Evolutionary conservation across 352 stramenopile genomes (phyloP), one percentile per base, ranked within the genome.

Genomic region (Phytophthora fragariae): DNA sequence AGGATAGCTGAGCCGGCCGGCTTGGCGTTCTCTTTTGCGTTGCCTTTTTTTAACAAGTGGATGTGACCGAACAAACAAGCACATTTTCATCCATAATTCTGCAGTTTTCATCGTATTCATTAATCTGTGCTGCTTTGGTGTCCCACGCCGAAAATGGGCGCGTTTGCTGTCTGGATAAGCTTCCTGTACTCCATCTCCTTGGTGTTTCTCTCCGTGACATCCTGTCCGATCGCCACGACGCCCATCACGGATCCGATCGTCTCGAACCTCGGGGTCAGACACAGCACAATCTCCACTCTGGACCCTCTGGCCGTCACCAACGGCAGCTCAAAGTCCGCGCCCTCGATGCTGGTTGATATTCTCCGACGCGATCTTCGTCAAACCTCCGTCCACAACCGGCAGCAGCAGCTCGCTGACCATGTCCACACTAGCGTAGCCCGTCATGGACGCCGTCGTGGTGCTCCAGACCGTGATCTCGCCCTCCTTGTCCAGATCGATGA

Each of bases 61-160:
- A 21, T 21, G 19, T 21, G 0, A 21, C 19, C 19, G 19, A 21
- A 21, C 19, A 21, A 21, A 21, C 19, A 21, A 21, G 19, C 19
- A 21, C 19, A 21, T 21, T 21, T 21, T 21, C 19, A 21, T 21
- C 19, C 19, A 21, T 21, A 21, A 21, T 21, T 21, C 19, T 21
- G 19, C 19, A 21, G 19, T 21, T 21, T 21, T 21, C 19, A 21
- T 21, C 19, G 19, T 93, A 97, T 67, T 95, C 91, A 44, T 84
- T 96, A 12, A 84, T 83, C 57, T 21, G 19, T 88, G 86, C 68
- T 2, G 87, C 91, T 56, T 93, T 95, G 19, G 93, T 71, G 64
- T 98, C 97, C 19, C 19, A 79, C 49, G 85, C 91, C 92, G 61
- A 98, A 97, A 62, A 97, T 97, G 8, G 92, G 89, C n/a, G 89